Percentiles rank a stretch among this genome's conserved stretches.
These are phyloP conservation scores for Diplotaxis tenuifolia DNA, from an alignment of 345 rosid species.

Conservation along the genomic window DNA sequence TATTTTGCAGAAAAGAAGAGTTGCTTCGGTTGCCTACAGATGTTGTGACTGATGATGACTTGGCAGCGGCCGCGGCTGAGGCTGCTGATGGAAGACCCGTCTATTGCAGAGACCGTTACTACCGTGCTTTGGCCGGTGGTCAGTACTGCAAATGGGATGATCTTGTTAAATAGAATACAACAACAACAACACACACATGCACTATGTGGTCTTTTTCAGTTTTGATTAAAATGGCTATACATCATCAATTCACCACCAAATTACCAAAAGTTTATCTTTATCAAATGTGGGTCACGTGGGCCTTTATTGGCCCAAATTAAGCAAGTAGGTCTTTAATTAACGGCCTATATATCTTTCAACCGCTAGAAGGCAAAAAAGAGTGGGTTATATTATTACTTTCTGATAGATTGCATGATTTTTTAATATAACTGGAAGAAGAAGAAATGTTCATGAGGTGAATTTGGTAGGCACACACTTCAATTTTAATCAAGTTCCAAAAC, in stretches of 20 bases:
- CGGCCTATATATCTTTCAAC: too few species aligned
- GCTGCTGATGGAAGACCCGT: slow-evolving; percentile 98
- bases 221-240: background rate
- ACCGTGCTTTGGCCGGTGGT: slow-evolving; percentile 95
- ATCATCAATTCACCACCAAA: background rate
- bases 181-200: background rate
- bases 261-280: background rate
- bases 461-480: slow-evolving; percentile 19
- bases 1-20: slow-evolving; percentile 70
- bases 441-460: background rate
- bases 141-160: slow-evolving; percentile 99
- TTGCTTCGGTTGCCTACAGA: slow-evolving; percentile 68
- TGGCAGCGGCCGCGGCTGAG: slow-evolving; percentile 94
- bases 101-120: slow-evolving; percentile 90
- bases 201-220: background rate
- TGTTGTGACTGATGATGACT: slow-evolving; percentile 67
- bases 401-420: slow-evolving; percentile 3
- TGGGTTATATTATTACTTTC: background rate
- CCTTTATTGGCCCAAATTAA: background rate
- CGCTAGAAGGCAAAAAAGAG: too few species aligned
- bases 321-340: background rate
- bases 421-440: background rate
- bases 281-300: background rate
- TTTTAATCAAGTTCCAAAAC: background rate
- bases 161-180: slow-evolving; percentile 36